Percentiles rank a stretch among this genome's conserved stretches.
phyloP scores from a whole-genome alignment of 768 basidiomycete species.

The Boletus barrowsii region DNA sequence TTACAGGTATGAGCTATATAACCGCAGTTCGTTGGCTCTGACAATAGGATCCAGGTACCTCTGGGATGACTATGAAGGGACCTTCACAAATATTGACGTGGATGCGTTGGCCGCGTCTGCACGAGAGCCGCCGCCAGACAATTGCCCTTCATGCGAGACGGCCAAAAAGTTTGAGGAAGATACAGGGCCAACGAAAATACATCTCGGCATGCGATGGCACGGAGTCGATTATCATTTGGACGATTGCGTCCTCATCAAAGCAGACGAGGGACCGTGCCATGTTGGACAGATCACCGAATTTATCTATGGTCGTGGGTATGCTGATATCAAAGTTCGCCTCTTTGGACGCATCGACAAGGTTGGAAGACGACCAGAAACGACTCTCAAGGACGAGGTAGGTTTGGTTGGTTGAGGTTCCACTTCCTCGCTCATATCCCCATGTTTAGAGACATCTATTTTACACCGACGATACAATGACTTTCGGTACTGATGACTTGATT shows the following conservation, averaged over 20 bases:
- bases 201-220: conserved; percentile 43
- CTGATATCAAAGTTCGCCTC: conserved; percentile 33
- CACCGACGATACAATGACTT: conserved; percentile 43
- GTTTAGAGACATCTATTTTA: conserved; percentile 59
- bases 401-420: neutral
- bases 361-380: conserved; percentile 35
- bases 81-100: conserved; percentile 43
- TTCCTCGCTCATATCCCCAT: neutral
- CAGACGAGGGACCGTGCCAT: conserved; percentile 47
- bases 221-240: conserved; percentile 54
- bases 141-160: conserved; percentile 51
- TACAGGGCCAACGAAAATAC: conserved; percentile 26
- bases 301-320: conserved; percentile 15
- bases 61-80: conserved; percentile 44
- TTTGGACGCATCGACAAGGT: conserved; percentile 50
- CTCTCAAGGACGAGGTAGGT: conserved; percentile 56
- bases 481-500: conserved; percentile 41
- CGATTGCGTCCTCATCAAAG: conserved; percentile 57
- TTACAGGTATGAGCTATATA: conserved; percentile 45
- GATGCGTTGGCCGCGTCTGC: conserved; percentile 14
- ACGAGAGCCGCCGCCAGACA: conserved; percentile 39
- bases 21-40: neutral
- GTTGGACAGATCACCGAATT: conserved; percentile 53
- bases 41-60: conserved; percentile 39
- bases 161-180: conserved; percentile 33